Evolutionary conservation across 805 yeast genomes (phyloP), one percentile per base, ranked within the genome.

Genomic region (Candida incommunis): DNA sequence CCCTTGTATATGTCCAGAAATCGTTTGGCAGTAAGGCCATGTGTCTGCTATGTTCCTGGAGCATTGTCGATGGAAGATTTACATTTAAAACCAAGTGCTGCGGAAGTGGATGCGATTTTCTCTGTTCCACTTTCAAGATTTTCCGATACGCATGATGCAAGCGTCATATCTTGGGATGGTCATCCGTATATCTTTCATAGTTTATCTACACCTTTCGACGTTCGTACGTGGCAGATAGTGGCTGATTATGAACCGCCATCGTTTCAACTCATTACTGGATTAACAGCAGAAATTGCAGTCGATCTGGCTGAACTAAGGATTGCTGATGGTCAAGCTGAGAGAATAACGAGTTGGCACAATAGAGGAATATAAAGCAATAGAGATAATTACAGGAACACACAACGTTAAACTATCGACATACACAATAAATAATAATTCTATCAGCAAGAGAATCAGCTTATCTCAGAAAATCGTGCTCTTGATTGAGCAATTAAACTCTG

Each of bases 1-100:
- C 94, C 94, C 1, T 70, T 82, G 47, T 84, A 81, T 56, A 57
- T 84, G 18, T 80, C 87, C 2, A 63, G 87, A 51, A 83, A 90
- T 2, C 76, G 81, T 44, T 67, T 82, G 22, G 82, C 84, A 4
- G 94, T 84, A 4, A 67, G 78, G 42, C 95, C 95, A 1, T 74
- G 87, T 54, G 50, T 53, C 15, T 47, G 72, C 80, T 23, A 86
- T 44, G 41, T 51, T 2, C 40, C 48, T 29, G 29, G 51, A 11
- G 23, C 27, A 15, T 20, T 22, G 1, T 23, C 23, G 13, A 22
- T 25, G 15, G 26, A 24, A 9, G 45, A 45, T 18, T 29, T 43
- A 3, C 23, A 42, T n/a, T 25, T 50, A 23, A 43, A 37, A 24
- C 37, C 49, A 20, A 51, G 45, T 23, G 41, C 37, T 2, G 46